Evolutionary conservation across 1,284 basidiomycete species (phyloP).

Genomic region (Puccinia hordei): DNA sequence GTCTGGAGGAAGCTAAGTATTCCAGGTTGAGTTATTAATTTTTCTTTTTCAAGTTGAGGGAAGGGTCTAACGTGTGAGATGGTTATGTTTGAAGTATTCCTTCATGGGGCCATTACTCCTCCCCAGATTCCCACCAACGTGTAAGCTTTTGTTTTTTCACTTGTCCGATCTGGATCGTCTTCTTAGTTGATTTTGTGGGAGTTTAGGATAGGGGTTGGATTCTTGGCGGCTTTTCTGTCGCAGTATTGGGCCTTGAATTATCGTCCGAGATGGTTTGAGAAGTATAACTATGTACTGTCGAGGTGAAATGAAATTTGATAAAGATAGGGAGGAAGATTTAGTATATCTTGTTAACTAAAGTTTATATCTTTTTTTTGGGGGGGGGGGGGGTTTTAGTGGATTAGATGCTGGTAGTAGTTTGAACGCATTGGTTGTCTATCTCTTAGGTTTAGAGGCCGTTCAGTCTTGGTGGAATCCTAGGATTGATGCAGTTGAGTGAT

Average conservation of each 20-base stretch:
- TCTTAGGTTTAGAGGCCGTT: slow-evolving; percentile 52
- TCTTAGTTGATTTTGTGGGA: background rate
- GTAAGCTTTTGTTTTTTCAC: slow-evolving; percentile 21
- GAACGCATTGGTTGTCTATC: slow-evolving; percentile 56
- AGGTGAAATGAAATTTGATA: background rate
- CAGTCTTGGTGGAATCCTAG: slow-evolving; percentile 47
- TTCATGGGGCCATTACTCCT: slow-evolving; percentile 53
- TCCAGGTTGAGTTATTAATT: slow-evolving; percentile 52
- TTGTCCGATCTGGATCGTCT: background rate
- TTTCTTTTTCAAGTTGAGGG: background rate
- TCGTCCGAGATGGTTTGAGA: slow-evolving; percentile 57
- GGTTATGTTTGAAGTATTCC: slow-evolving; percentile 25
- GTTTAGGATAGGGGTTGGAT: slow-evolving; percentile 54
- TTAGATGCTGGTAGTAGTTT: slow-evolving; percentile 57
- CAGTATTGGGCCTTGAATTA: slow-evolving; percentile 56
- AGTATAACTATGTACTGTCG: slow-evolving; percentile 53
- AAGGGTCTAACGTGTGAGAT: background rate
- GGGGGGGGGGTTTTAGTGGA: slow-evolving; percentile 52
- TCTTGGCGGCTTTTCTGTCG: slow-evolving; percentile 55
- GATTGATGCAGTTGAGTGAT: slow-evolving; percentile 44
- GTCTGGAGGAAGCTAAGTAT: slow-evolving; percentile 55
- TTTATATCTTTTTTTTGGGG: slow-evolving; percentile 49
- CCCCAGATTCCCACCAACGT: slow-evolving; percentile 58
- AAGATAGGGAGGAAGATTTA: slow-evolving; percentile 15
- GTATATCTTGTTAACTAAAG: background rate